Conservation (phyloP, 2,329 filamentous ascomycete species). For the Pseudopyricularia javanii region DNA sequence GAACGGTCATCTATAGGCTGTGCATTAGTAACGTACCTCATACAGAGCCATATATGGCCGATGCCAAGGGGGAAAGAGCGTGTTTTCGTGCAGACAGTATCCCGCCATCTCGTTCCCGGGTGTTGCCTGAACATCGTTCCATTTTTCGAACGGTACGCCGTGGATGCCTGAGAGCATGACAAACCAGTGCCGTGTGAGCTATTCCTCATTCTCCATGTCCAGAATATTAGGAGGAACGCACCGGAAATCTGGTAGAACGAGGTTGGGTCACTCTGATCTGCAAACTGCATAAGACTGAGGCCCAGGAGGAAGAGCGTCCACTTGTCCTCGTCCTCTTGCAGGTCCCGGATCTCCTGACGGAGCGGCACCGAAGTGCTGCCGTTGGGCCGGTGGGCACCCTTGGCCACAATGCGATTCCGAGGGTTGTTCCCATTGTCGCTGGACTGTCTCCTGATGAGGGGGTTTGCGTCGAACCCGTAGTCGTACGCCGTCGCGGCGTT, state of each 20-base stretch:
- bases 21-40: conserved; percentile 27
- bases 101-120: conserved; percentile 44
- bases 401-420: conserved; percentile 28
- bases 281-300: conserved; percentile 58
- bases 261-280: conserved; percentile 46
- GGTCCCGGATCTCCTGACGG: conserved; percentile 55
- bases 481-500: conserved; percentile 23
- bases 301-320: conserved; percentile 71
- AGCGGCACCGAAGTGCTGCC: conserved; percentile 20
- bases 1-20: neutral
- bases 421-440: conserved; percentile 13
- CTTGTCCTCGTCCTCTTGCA: conserved; percentile 50
- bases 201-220: too few species aligned
- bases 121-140: conserved; percentile 37
- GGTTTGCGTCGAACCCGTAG: conserved; percentile 33
- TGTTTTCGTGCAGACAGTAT: conserved; percentile 64
- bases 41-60: conserved; percentile 60
- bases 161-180: conserved; percentile 75
- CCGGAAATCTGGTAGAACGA: conserved; percentile 74
- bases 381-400: conserved; percentile 22
- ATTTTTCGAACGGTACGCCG: conserved; percentile 53
- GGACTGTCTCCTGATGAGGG: conserved; percentile 10
- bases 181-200: too few species aligned
- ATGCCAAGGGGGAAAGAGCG: conserved; percentile 74
- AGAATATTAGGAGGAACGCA: conserved; percentile 20